phyloP scores from a whole-genome alignment of 2,329 filamentous ascomycete species.

The Paraphaeosphaeria sporulosa region DNA sequence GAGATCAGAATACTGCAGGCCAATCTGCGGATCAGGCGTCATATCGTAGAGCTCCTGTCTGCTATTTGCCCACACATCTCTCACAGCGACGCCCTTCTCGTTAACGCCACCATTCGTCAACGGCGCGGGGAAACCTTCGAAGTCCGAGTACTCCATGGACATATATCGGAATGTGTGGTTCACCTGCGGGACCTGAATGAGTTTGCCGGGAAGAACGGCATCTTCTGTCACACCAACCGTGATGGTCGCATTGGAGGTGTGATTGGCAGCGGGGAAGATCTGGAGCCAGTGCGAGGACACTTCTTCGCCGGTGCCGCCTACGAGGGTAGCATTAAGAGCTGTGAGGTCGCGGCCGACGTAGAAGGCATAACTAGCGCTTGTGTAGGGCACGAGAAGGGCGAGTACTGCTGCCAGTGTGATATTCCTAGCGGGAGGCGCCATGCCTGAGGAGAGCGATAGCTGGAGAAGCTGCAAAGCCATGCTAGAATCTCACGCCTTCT shows the following conservation, averaged over 20 bases:
- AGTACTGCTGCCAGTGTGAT: neutral
- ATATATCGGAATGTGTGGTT: conserved; percentile 45
- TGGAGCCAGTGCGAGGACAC: conserved; percentile 59
- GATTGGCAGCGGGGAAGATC: conserved; percentile 53
- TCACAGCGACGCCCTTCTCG: conserved; percentile 52
- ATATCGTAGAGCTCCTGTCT: conserved; percentile 51
- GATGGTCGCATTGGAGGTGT: conserved; percentile 53
- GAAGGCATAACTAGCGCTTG: conserved; percentile 57
- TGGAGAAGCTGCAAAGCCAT: neutral
- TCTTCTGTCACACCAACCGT: conserved; percentile 53
- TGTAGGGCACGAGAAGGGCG: conserved; percentile 19
- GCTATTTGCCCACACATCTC: conserved; percentile 54
- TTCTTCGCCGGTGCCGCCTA: conserved; percentile 58
- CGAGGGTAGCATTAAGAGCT: conserved; percentile 51
- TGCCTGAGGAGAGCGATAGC: neutral
- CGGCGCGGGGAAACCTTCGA: conserved; percentile 54
- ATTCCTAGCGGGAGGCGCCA: neutral
- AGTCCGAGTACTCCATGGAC: conserved; percentile 51
- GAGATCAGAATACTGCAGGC: conserved; percentile 53
- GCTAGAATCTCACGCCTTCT: neutral
- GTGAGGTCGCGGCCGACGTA: conserved; percentile 58
- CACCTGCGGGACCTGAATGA: conserved; percentile 46
- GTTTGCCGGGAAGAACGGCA: conserved; percentile 47
- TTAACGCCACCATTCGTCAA: conserved; percentile 56
- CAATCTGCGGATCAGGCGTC: conserved; percentile 52